A percentile compares a stretch with the other conserved stretches of the same genome.
Conservation (phyloP, 2,329 filamentous ascomycete species). For the Dothideomycetidae sp. region DNA sequence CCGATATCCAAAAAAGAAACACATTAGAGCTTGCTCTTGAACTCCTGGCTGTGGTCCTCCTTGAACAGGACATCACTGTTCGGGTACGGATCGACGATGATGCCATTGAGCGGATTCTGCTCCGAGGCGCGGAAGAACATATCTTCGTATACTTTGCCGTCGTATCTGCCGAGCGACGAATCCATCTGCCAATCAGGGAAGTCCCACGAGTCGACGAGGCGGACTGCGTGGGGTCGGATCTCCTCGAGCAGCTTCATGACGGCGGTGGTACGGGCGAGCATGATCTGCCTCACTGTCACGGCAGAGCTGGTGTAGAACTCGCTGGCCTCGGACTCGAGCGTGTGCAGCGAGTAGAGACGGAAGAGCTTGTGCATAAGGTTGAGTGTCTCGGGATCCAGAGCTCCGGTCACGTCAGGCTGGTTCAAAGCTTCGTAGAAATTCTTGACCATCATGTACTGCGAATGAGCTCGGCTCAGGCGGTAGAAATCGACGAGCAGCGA, state of each 20-base stretch:
- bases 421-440: slow-evolving; percentile 62
- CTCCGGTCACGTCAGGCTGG: slow-evolving; percentile 33
- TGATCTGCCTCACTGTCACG: slow-evolving; percentile 58
- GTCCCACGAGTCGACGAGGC: slow-evolving; percentile 59
- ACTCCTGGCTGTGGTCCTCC: slow-evolving; percentile 35
- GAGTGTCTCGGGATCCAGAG: slow-evolving; percentile 44
- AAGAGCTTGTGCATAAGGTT: slow-evolving; percentile 50
- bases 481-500: slow-evolving; percentile 65
- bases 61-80: slow-evolving; percentile 47
- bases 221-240: slow-evolving; percentile 57
- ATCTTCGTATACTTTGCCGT: slow-evolving; percentile 66
- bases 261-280: slow-evolving; percentile 49
- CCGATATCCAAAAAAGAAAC: too few relatives aligned
- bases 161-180: slow-evolving; percentile 52
- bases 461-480: slow-evolving; percentile 59
- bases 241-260: slow-evolving; percentile 58
- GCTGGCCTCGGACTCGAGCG: slow-evolving; percentile 52
- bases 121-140: slow-evolving; percentile 59
- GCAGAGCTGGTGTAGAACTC: slow-evolving; percentile 61
- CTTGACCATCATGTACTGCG: slow-evolving; percentile 65
- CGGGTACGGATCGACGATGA: slow-evolving; percentile 60
- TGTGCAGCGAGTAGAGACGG: slow-evolving; percentile 50
- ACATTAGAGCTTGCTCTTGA: slow-evolving; percentile 37
- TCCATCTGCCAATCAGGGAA: slow-evolving; percentile 70
- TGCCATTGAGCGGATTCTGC: slow-evolving; percentile 57